A percentile compares a stretch with the other conserved stretches of the same genome.
Conservation (phyloP, 495 filamentous ascomycete genomes). For the Penicillium robsamsonii region DNA sequence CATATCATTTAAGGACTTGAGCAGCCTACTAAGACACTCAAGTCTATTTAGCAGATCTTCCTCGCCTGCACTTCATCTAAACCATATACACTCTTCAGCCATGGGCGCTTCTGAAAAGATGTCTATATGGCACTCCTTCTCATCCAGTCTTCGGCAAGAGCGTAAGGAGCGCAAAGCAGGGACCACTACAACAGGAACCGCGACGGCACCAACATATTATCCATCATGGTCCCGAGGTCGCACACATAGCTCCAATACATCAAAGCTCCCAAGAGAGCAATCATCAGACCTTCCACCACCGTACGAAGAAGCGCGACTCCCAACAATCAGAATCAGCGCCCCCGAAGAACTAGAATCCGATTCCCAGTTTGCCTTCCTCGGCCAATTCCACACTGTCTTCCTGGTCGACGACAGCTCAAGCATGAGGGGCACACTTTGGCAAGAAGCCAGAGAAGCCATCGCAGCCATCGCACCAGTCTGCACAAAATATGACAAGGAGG, state of each 20-base stretch:
- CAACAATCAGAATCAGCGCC: conserved; percentile 3
- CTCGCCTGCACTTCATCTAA: not conserved
- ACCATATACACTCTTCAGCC: not conserved
- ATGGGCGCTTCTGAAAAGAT: not conserved
- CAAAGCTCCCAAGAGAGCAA: not conserved
- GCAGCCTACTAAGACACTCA: not conserved
- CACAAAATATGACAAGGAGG: conserved; percentile 76
- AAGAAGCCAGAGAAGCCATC: conserved; percentile 70
- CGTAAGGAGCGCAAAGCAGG: not conserved
- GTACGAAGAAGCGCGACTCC: conserved; percentile 19
- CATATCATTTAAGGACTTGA: not conserved
- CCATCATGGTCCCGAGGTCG: conserved; percentile 1
- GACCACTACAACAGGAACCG: not conserved
- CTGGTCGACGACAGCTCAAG: conserved; percentile 89
- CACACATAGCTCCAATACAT: not conserved
- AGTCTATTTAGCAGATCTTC: not conserved
- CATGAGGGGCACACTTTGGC: conserved; percentile 80
- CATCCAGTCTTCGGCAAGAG: not conserved
- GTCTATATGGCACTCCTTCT: conserved; percentile 1
- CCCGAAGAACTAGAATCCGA: conserved; percentile 18
- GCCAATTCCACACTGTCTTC: conserved; percentile 87
- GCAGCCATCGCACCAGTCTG: conserved; percentile 80
- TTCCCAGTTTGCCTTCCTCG: conserved; percentile 72
- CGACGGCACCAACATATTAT: not conserved
- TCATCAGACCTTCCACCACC: conserved; percentile 28